A percentile compares a stretch with the other conserved stretches of the same genome.
These are phyloP conservation scores for Phytophthora sansomeana DNA, from an alignment of 352 stramenopile genomes.

Conservation along the genomic window DNA sequence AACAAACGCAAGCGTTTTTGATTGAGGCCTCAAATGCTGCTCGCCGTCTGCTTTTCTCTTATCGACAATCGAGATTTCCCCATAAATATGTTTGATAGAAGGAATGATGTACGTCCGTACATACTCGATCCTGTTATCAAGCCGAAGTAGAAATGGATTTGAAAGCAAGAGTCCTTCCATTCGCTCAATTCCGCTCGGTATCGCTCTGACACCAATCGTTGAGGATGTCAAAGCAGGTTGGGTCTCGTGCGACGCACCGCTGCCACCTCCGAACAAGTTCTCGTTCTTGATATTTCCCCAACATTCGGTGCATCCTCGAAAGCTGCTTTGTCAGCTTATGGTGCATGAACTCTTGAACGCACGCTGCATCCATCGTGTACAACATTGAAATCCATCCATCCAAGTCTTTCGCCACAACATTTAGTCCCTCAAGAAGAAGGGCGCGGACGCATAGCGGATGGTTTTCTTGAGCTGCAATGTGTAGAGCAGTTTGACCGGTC, in stretches of 20 bases:
- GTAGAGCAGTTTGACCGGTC: conserved; percentile 60
- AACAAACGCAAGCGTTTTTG: conserved; percentile 47
- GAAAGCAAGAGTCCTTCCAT: conserved; percentile 61
- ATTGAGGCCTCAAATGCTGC: conserved; percentile 1
- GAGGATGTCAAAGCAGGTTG: conserved; percentile 63
- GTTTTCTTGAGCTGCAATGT: conserved; percentile 57
- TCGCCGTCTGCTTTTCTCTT: conserved; percentile 6
- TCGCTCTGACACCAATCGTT: conserved; percentile 76
- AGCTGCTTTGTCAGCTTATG: conserved; percentile 71
- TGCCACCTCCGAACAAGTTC: conserved; percentile 63
- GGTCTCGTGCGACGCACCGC: conserved; percentile 45
- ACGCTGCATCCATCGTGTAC: conserved; percentile 30
- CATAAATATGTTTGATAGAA: conserved; percentile 28
- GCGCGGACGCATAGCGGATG: conserved; percentile 43
- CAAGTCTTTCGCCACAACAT: conserved; percentile 54
- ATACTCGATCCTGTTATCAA: conserved; percentile 78
- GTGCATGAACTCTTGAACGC: conserved; percentile 60
- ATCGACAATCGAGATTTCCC: conserved; percentile 8
- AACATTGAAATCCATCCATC: conserved; percentile 64
- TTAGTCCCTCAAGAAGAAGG: conserved; percentile 46
- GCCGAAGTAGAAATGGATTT: conserved; percentile 58
- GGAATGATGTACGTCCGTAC: conserved; percentile 49
- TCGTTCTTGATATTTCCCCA: conserved; percentile 49
- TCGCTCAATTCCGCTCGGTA: conserved; percentile 52
- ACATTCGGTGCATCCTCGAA: conserved; percentile 58